Evolutionary conservation across 441 rosid genomes (phyloP), one percentile per base, ranked within the genome.

Genomic region (Biscutella laevigata): DNA sequence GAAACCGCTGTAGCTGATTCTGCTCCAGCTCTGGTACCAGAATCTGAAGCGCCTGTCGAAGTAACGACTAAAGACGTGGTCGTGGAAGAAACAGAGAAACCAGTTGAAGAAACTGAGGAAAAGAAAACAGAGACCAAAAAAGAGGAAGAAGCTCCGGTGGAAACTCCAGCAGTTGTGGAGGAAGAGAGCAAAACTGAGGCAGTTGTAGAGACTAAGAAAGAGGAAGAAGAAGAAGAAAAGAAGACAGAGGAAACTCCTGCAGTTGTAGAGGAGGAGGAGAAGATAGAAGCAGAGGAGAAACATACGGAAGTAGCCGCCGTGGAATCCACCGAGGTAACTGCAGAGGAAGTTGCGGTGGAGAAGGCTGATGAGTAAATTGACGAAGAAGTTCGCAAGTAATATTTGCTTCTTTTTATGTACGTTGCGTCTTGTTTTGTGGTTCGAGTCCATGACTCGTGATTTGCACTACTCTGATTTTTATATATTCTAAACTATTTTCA

Each of bases 241-340:
- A 53, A 66, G 8, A 27, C 59, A 14, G 64, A 57, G 54, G 71
- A 66, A 34, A 47, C 57, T 37, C 61, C 66, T 0, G 66, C 9
- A 4, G 66, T 66, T 38, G 71, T 52, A 8, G 65, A 36, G 49
- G 49, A 59, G 14, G 51, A 66, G 61, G 53, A 66, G 71, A 53
- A 59, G 38, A 0, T 35, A 19, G 62, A 30, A 14, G 52, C 53
- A 17, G 57, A 59, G 29, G 66, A 53, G 57, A 40, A 53, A 20
- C 29, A 53, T 1, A 32, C 71, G 3, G 61, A 59, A 59, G 66
- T 5, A 44, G 35, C 50, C 2, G 12, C 49, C 42, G 13, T n/a
- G n/a, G n/a, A n/a, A n/a, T n/a, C n/a, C n/a, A n/a, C 54, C 19
- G 40, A 30, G 7, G 53, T 30, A 48, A 8, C 53, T 17, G 47